Base-by-base conservation (phyloP, 2,329 filamentous ascomycete genomes). In the Orbilia quercus region DNA sequence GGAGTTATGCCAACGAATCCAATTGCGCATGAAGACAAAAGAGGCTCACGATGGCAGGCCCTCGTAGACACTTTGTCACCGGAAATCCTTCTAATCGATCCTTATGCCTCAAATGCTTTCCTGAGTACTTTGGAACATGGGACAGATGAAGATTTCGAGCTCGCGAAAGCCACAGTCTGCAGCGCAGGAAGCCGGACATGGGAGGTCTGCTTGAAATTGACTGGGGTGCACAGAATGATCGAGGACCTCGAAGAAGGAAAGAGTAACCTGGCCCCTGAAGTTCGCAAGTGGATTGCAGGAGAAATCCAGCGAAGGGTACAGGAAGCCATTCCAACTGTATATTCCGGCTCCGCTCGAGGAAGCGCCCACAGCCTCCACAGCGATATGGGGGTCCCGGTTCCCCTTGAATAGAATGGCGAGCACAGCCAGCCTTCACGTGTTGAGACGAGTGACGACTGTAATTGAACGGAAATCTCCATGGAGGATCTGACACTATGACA, bases 1-100 rank as follows among this genome's bases (percentile, higher is more conserved):
- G 67, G 67, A 40, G 67, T 45, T 3, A 72, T 72, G 67, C 67
- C 67, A 50, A 72, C 67, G 16, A 72, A 72, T 40, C 67, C 67
- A n/a, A 65, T 72, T 31, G 67, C 67, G 7, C 59, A 72, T 20
- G 59, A 72, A 28, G 67, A 72, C 23, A 72, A 59, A 22, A 65
- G 67, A 36, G 67, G 67, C 20, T 44, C 67, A n/a, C 34, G 67
- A 36, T 72, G 67, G 67, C 67, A 72, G 47, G 64, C 59, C 14
- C 36, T 72, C 3, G 67, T 72, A 9, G 67, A 72, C 47, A 72
- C 67, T 7, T 47, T 72, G 31, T 65, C 70, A 9, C 70, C 70
- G 11, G 70, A 74, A 53, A 74, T 74, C 20, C 22, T 74, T 18
- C 42, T 74, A 11, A 66, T 74, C 12, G 70, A 74, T 12, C 70